Evolutionary conservation across 225 moss, liverwort and hornwort species (phyloP).

Genomic region (Thuidium tamariscinum): DNA sequence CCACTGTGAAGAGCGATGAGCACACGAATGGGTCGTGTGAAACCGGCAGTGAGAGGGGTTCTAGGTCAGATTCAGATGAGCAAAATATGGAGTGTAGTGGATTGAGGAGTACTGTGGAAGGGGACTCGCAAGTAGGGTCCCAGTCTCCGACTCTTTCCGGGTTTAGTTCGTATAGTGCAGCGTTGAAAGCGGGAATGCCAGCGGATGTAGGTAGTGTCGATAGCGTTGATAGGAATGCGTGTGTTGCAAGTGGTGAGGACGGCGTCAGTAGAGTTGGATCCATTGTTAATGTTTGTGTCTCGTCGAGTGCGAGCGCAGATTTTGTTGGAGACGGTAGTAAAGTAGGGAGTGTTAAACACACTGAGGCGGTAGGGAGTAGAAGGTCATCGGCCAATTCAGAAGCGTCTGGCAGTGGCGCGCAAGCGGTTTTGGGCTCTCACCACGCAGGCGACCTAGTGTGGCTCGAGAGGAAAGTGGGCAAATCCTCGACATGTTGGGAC

Average conservation of each 20-base stretch:
- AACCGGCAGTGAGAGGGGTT: constrained; percentile 51
- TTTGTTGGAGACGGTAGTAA: constrained; percentile 44
- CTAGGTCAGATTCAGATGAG: constrained; percentile 60
- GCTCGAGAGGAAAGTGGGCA: constrained; percentile 33
- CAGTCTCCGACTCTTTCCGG: constrained; percentile 47
- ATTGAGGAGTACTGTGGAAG: constrained; percentile 31
- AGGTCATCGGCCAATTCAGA: constrained; percentile 35
- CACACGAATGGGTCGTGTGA: constrained; percentile 60
- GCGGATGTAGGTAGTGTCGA: constrained; percentile 53
- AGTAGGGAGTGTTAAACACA: constrained; percentile 36
- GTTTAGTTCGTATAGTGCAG: constrained; percentile 93
- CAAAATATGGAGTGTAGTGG: constrained; percentile 38
- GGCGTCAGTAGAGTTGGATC: constrained; percentile 31
- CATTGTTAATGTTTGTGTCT: constrained; percentile 29
- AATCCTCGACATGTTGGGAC: constrained; percentile 10
- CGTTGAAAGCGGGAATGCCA: constrained; percentile 89
- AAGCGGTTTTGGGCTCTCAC: constrained; percentile 20
- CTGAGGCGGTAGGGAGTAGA: constrained; percentile 42
- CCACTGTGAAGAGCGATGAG: constrained; percentile 33
- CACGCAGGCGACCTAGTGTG: constrained; percentile 40
- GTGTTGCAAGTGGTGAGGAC: constrained; percentile 20
- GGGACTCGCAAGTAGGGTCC: constrained; percentile 34
- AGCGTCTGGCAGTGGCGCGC: constrained; percentile 22
- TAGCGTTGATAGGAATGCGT: constrained; percentile 14
- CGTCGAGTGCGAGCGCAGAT: constrained; percentile 49